Conservation (phyloP, 2,329 filamentous ascomycete genomes). For the Pyrenophora seminiperda region DNA sequence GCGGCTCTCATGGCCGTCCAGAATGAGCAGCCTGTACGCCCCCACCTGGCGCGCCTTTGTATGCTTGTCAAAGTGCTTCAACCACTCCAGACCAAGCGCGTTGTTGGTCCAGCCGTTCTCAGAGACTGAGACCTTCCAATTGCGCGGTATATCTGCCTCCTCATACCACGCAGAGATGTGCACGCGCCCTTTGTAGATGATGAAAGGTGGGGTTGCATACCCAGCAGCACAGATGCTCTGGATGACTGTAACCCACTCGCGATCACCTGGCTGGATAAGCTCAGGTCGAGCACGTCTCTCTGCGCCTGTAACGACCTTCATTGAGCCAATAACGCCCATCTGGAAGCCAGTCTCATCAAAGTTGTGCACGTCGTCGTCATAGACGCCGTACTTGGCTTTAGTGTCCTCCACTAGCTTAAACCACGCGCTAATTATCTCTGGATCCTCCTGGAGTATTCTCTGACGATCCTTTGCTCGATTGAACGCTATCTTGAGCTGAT, state of each 20-base stretch:
- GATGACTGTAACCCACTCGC: conserved; percentile 19
- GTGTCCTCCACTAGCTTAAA: conserved; percentile 17
- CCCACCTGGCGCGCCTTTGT: conserved; percentile 5
- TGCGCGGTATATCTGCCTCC: conserved; percentile 15
- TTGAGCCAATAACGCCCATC: too few species aligned
- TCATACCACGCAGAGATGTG: conserved; percentile 30
- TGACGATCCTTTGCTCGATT: conserved; percentile 17
- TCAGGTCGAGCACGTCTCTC: conserved; percentile 5
- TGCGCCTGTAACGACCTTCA: too few species aligned
- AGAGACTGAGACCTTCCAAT: conserved; percentile 19
- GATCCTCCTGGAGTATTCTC: conserved; percentile 13
- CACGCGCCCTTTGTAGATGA: conserved; percentile 21
- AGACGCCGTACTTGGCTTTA: conserved; percentile 12
- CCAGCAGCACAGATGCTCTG: conserved; percentile 13
- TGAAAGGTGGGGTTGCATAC: conserved; percentile 11
- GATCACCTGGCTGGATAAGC: conserved; percentile 18
- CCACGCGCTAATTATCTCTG: conserved; percentile 13
- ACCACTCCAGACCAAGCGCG: conserved; percentile 7
- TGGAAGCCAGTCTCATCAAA: background rate
- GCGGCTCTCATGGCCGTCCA: conserved; percentile 20
- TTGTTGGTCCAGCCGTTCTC: conserved; percentile 23
- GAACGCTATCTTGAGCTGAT: conserved; percentile 22
- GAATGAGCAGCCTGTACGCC: conserved; percentile 17
- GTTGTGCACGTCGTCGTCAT: conserved; percentile 11
- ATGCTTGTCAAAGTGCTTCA: too few species aligned